Percentiles rank a stretch among this genome's conserved stretches.
Evolutionary conservation across 352 stramenopile genomes (phyloP).

Genomic region (Saprolegnia parasitica): DNA sequence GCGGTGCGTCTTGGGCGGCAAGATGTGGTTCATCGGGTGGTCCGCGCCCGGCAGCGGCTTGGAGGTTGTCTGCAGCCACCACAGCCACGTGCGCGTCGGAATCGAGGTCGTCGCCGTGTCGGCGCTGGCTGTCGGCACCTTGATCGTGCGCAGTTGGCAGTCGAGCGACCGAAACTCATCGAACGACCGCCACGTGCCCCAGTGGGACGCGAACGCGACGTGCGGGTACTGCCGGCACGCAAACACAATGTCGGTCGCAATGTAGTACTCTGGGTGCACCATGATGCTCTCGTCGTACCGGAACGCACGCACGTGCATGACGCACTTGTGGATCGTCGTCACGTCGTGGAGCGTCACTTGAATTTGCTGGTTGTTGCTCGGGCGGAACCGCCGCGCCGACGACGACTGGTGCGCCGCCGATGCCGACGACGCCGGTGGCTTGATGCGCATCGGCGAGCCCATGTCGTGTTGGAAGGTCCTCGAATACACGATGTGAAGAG

Average conservation of each 20-base stretch:
- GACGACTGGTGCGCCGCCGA: not conserved
- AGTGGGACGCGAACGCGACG: conserved; percentile 50
- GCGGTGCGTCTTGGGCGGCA: conserved; percentile 44
- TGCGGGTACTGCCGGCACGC: conserved; percentile 52
- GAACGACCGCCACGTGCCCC: conserved; percentile 63
- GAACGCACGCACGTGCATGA: conserved; percentile 51
- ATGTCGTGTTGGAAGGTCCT: too few relatives aligned
- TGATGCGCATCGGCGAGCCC: too few relatives aligned
- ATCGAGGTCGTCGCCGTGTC: not conserved
- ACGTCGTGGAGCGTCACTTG: conserved; percentile 49
- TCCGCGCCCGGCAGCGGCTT: not conserved
- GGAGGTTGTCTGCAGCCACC: not conserved
- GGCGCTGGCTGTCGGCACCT: conserved; percentile 33
- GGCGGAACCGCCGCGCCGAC: conserved; percentile 6
- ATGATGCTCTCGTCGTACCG: conserved; percentile 74
- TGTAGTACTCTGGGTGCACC: conserved; percentile 69
- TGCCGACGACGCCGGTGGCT: too few relatives aligned
- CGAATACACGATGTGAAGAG: not conserved
- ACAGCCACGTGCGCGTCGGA: not conserved
- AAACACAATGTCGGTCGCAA: conserved; percentile 60
- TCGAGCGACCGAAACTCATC: conserved; percentile 72
- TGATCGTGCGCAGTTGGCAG: conserved; percentile 55
- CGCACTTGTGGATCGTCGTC: conserved; percentile 56
- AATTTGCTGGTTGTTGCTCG: conserved; percentile 1
- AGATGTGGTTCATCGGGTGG: conserved; percentile 51